Base-by-base conservation (phyloP, 768 basidiomycete species). In the Xerocomellus dryophilus region DNA sequence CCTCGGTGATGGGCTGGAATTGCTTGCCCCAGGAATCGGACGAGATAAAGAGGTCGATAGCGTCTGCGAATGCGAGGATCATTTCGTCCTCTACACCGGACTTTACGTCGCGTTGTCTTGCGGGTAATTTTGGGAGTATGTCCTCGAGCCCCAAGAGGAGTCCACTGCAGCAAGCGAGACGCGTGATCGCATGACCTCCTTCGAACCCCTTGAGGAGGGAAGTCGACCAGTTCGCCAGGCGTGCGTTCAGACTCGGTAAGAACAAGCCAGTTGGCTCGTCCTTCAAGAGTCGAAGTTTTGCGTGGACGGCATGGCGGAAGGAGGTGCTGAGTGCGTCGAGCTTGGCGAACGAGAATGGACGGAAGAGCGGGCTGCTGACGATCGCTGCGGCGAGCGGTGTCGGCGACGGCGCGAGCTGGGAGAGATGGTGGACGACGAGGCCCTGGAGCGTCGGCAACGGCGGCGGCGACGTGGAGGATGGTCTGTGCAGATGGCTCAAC, bases 21-120 rank as follows among this genome's bases (percentile, higher is more conserved):
- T 90, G 87, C 47, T 75, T 78, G 63, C 85, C 82, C 88, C 88
- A 90, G 15, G 74, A 74, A 43, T 66, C 68, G 5, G 73, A 70
- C 7, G 64, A 65, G 17, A 64, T 60, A 56, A 85, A 83, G 11
- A 78, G 69, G 59, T 90, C 88, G 66, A 90, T 80, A 21, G 86
- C 79, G 64, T 90, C 88, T 8, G 90, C 88, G 25, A 90, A 73
- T 4, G 86, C 81, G 25, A 92, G 73, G 29, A 90, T 73, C 23
- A 82, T 66, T 61, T 88, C 85, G 50, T 86, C 80, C 66, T 91
- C 85, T 10, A 85, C 77, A 40, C 63, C 64, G 5, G 71, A 70
- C 42, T 77, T 74, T 9, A 69, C 66, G n/a, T 65, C 63, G 14
- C 65, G 61, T 23, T 67, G 47, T 56, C 66, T 51, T 59, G 67